Conservation (phyloP, 345 rosid species). For the Anastatica hierochuntica region DNA sequence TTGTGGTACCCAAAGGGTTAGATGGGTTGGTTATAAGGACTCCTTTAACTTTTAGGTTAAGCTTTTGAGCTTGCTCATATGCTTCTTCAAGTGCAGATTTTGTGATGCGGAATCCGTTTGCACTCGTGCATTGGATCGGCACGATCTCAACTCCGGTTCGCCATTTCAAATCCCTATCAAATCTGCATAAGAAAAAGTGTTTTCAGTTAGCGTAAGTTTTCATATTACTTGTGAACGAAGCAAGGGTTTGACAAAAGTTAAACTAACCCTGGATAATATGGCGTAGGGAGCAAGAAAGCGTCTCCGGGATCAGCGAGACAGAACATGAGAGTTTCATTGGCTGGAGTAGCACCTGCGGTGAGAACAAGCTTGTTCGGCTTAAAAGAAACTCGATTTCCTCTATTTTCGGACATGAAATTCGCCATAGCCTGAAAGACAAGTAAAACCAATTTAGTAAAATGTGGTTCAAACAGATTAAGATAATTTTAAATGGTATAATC, state of each 20-base stretch:
- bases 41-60: constrained; percentile 57
- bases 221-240: constrained; percentile 18
- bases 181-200: constrained; percentile 28
- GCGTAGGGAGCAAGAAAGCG: constrained; percentile 73
- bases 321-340: constrained; percentile 66
- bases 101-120: constrained; percentile 47
- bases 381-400: constrained; percentile 63
- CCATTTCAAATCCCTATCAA: constrained; percentile 69
- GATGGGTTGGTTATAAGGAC: constrained; percentile 73
- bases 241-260: constrained; percentile 8
- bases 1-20: constrained; percentile 64
- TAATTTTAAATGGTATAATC: background rate
- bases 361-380: constrained; percentile 48
- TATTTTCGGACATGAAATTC: constrained; percentile 63
- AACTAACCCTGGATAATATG: constrained; percentile 78
- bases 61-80: constrained; percentile 42
- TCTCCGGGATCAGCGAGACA: constrained; percentile 64
- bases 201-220: constrained; percentile 17
- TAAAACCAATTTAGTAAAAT: constrained; percentile 4
- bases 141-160: constrained; percentile 51
- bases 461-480: background rate
- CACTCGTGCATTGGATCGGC: constrained; percentile 44
- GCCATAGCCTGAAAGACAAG: constrained; percentile 43
- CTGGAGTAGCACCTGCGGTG: constrained; percentile 75
- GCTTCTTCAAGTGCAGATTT: constrained; percentile 50